A percentile compares a stretch with the other conserved stretches of the same genome.
phyloP scores from a whole-genome alignment of 192 early-diverging fungal species.

The Coemansia furcata region DNA sequence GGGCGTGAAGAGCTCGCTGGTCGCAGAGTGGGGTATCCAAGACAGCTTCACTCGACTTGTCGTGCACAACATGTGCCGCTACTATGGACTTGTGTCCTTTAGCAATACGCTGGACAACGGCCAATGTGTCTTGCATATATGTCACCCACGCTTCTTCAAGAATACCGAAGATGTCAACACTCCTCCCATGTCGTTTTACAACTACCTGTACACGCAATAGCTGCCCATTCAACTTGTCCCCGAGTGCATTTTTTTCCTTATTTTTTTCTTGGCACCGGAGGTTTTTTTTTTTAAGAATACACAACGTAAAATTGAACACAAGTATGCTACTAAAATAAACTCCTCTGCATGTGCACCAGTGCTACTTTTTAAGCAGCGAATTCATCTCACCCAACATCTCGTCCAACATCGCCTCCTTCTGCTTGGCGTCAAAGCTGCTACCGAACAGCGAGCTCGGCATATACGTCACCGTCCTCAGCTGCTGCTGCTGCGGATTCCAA shows the following conservation, averaged over 20 bases:
- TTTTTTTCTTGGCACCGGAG: background rate
- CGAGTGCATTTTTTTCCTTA: background rate
- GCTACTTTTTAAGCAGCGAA: no score
- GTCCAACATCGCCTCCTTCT: no score
- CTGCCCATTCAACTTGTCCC: background rate
- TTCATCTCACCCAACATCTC: no score
- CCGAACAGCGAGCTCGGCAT: no score
- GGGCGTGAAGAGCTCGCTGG: slow-evolving; percentile 33
- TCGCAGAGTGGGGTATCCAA: slow-evolving; percentile 36
- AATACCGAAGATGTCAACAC: slow-evolving; percentile 1
- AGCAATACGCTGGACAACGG: slow-evolving; percentile 35
- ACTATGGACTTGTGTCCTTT: slow-evolving; percentile 49
- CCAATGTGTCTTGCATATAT: slow-evolving; percentile 32
- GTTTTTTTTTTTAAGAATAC: background rate
- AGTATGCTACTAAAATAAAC: no score
- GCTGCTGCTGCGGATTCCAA: no score
- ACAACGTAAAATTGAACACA: no score
- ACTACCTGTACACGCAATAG: slow-evolving; percentile 26
- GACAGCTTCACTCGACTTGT: slow-evolving; percentile 48
- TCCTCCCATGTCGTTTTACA: slow-evolving; percentile 26
- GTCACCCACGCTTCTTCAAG: slow-evolving; percentile 45
- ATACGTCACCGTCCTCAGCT: no score
- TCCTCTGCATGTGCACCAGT: no score
- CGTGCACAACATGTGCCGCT: slow-evolving; percentile 50
- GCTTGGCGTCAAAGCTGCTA: no score